phyloP scores from a whole-genome alignment of 2,329 filamentous ascomycete genomes.

The Talaromyces sp. region DNA sequence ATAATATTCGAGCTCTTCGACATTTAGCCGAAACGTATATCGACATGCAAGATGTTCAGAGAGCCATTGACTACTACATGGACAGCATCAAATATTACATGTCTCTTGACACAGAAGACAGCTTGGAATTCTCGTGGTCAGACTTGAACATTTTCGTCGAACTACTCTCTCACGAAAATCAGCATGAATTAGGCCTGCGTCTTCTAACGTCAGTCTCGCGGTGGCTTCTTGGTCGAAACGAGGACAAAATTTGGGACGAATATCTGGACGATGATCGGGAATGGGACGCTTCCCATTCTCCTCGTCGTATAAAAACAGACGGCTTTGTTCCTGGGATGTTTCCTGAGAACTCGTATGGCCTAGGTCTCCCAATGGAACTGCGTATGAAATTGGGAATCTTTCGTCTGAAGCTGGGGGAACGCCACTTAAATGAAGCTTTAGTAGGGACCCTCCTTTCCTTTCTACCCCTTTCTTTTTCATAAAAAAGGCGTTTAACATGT shows the following conservation, averaged over 20 bases:
- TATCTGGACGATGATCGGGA: constrained; percentile 70
- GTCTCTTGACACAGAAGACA: constrained; percentile 37
- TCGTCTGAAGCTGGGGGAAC: constrained; percentile 63
- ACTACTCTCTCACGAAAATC: constrained; percentile 61
- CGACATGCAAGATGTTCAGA: constrained; percentile 43
- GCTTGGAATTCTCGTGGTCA: constrained; percentile 60
- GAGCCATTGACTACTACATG: constrained; percentile 47
- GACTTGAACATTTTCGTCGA: constrained; percentile 83
- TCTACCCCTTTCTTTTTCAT: no score
- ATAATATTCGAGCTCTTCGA: constrained; percentile 50
- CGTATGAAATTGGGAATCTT: constrained; percentile 78
- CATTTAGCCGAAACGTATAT: constrained; percentile 54
- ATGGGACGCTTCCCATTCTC: constrained; percentile 70
- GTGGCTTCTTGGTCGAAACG: constrained; percentile 72
- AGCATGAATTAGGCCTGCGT: constrained; percentile 60
- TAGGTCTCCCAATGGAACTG: constrained; percentile 71
- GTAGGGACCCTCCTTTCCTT: constrained; percentile 42
- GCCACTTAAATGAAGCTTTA: constrained; percentile 63
- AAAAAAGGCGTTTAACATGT: constrained; percentile 1
- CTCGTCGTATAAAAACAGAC: constrained; percentile 56
- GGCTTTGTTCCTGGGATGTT: constrained; percentile 55
- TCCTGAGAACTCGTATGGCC: constrained; percentile 58
- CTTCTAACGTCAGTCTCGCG: constrained; percentile 68
- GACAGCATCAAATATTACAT: constrained; percentile 46
- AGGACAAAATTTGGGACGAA: constrained; percentile 72